A percentile compares a stretch with the other conserved stretches of the same genome.
These are phyloP conservation scores for Guadua angustifolia DNA, from an alignment of 176 grass and related monocot species.

Conservation along the genomic window DNA sequence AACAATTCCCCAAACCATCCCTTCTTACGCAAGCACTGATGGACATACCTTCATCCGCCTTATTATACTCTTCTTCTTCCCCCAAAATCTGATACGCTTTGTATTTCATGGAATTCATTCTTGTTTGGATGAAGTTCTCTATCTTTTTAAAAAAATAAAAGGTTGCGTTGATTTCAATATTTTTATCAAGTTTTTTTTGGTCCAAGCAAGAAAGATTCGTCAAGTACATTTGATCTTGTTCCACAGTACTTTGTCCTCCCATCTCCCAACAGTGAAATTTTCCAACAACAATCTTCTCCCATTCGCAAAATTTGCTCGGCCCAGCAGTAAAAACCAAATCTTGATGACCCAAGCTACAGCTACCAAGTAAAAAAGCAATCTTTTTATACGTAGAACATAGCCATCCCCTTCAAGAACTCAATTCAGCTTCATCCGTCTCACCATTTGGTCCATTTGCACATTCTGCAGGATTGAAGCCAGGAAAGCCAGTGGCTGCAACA, in stretches of 20 bases:
- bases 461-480: conserved; percentile 21
- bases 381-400: background rate
- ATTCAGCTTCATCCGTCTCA: conserved; percentile 29
- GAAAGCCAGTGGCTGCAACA: background rate
- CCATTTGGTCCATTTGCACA: background rate
- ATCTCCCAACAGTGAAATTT: conserved; percentile 41
- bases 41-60: background rate
- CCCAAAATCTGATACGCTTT: conserved; percentile 10
- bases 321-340: conserved; percentile 23
- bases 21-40: background rate
- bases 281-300: background rate
- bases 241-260: conserved; percentile 33
- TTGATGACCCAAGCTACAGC: background rate
- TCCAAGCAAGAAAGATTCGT: conserved; percentile 55
- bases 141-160: background rate
- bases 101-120: background rate
- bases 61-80: background rate
- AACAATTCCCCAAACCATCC: background rate
- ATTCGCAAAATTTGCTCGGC: background rate
- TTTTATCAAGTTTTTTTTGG: background rate
- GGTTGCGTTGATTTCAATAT: background rate
- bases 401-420: background rate
- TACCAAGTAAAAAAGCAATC: background rate
- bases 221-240: conserved; percentile 50
- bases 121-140: background rate